Base-by-base conservation (phyloP, 306 rosid species). In the Acmispon strigosus region DNA sequence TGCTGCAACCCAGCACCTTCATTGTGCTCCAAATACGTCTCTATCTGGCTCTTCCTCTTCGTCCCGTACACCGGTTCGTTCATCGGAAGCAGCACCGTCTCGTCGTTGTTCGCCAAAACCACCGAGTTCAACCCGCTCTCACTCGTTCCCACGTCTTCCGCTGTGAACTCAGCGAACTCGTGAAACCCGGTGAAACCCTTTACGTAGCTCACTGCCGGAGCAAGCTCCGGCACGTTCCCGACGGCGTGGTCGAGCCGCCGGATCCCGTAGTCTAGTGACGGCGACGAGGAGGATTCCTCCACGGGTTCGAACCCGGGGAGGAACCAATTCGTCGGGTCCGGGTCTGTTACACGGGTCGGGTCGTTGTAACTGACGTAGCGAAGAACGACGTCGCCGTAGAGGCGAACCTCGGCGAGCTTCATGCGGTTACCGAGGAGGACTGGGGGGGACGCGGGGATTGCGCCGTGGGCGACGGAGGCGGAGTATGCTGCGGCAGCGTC, bases 111-210 rank as follows among this genome's bases (percentile, higher is more conserved):
- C 36, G 96, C 92, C 57, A 94, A 51, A 1, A 94, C 99, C 44
- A 72, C 70, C 10, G 92, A 87, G 84, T 94, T 94, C 72, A 94
- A 69, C 8, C 99, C 97, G 53, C 97, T 91, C 82, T 94, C 99
- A 44, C 83, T 78, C 16, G 97, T 91, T 11, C 99, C 97, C 0
- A 94, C 87, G 48, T 94, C 97, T 73, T 89, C 99, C 9, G 97
- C 86, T 4, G 96, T 94, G 85, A 94, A 94, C 87, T 94, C 99
- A 0, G 99, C 97, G 53, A 94, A 94, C 76, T 94, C 97, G 70
- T 94, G 97, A 62, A 91, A 91, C 6, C 97, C 96, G 0, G 88
- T 86, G 69, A 94, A 87, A 0, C 55, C 56, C 12, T 87, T 91
- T 18, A 94, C 60, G 78, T 91, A 91, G 0, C 75, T 62, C 42